Conservation (phyloP, 2,329 filamentous ascomycete species). For the Xylariaceae sp. region DNA sequence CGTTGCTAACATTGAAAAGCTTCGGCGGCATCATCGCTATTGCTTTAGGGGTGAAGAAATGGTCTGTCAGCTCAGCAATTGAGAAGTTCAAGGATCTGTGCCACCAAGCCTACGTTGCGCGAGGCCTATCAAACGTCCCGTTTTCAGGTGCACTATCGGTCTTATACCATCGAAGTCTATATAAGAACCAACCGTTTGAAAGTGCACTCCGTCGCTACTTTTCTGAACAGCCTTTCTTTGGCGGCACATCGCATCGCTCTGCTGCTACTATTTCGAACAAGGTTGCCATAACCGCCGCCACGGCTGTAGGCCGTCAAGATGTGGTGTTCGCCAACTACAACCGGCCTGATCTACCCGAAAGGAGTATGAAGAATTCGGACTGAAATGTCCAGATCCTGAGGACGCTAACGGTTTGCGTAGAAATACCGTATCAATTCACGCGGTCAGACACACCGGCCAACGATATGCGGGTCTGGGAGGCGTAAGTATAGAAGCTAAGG, state of each 20-base stretch:
- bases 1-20: constrained; percentile 11
- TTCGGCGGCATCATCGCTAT: constrained; percentile 30
- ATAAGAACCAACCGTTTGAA: constrained; percentile 29
- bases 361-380: constrained; percentile 14
- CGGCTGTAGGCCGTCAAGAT: constrained; percentile 19
- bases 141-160: constrained; percentile 27
- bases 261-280: constrained; percentile 22
- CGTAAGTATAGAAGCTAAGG: constrained; percentile 20
- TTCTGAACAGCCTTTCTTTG: constrained; percentile 30
- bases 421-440: constrained; percentile 25
- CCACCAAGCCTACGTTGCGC: constrained; percentile 25
- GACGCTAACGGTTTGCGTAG: constrained; percentile 8
- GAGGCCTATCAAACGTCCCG: constrained; percentile 28
- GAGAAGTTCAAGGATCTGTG: constrained; percentile 31
- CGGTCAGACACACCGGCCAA: constrained; percentile 25
- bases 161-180: constrained; percentile 30
- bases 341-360: constrained; percentile 23
- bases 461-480: constrained; percentile 31
- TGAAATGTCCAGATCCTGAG: too few species aligned
- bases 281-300: constrained; percentile 28
- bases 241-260: constrained; percentile 24
- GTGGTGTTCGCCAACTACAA: constrained; percentile 33
- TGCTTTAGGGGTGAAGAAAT: constrained; percentile 31
- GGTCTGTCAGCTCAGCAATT: constrained; percentile 27
- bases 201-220: constrained; percentile 26